Conservation (phyloP, 2,329 filamentous ascomycete genomes). For the Thielaviopsis musarum region DNA sequence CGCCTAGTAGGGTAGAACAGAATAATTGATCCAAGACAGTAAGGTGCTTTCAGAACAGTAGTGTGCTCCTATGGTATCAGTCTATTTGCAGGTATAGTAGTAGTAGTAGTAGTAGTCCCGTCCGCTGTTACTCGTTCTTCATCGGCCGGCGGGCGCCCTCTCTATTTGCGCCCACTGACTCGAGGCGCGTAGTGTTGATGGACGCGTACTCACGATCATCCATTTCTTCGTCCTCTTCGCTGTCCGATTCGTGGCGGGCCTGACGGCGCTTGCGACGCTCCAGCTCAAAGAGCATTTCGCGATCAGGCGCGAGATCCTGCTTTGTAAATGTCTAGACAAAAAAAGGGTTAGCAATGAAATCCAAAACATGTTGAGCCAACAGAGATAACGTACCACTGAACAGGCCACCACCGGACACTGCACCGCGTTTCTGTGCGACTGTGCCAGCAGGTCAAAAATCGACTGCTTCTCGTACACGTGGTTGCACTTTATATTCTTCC, state of each 20-base stretch:
- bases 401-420: constrained; percentile 23
- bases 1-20: background rate
- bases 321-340: background rate
- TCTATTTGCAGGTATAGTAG: background rate
- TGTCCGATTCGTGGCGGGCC: constrained; percentile 3
- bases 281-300: constrained; percentile 5
- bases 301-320: background rate
- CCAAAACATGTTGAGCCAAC: too few relatives aligned
- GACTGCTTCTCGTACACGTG: constrained; percentile 55
- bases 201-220: constrained; percentile 6
- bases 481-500: constrained; percentile 48
- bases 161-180: background rate
- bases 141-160: background rate
- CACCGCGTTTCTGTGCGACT: constrained; percentile 27
- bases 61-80: background rate
- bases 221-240: constrained; percentile 3
- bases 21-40: background rate
- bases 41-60: background rate
- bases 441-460: constrained; percentile 41
- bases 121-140: too few relatives aligned
- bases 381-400: constrained; percentile 28
- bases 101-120: background rate
- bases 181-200: constrained; percentile 3
- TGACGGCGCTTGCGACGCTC: constrained; percentile 2
- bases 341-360: background rate